Percentiles rank a stretch among this genome's conserved stretches.
Conservation (phyloP, 106 monocot genomes). For the Acorus calamus region DNA sequence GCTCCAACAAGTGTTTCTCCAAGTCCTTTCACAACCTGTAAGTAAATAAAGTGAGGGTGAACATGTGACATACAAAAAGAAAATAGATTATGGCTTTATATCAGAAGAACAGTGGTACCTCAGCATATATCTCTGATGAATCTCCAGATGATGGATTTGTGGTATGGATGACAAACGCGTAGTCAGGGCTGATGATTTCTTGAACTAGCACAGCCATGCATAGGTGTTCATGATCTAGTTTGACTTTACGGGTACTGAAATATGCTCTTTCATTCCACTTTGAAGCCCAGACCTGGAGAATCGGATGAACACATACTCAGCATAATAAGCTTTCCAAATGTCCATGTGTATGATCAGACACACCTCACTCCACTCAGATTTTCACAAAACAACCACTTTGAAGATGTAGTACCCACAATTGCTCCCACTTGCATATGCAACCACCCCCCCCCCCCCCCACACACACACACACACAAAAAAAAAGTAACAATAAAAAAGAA, state of each 20-base stretch:
- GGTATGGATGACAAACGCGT: constrained; percentile 96
- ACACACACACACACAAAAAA: too few species aligned
- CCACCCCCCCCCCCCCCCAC: too few species aligned
- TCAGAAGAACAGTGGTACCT: constrained; percentile 33
- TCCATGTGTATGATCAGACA: too few species aligned
- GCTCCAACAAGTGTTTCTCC: constrained; percentile 98
- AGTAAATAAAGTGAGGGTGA: neutral
- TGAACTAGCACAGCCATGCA: constrained; percentile 98
- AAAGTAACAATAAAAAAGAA: too few species aligned
- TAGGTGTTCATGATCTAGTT: constrained; percentile 78
- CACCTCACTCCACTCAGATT: too few species aligned
- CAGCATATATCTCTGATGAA: constrained; percentile 88
- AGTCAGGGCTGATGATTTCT: constrained; percentile 89
- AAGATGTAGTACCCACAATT: too few species aligned
- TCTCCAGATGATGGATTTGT: constrained; percentile 87
- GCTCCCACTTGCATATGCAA: too few species aligned
- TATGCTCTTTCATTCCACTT: constrained; percentile 99
- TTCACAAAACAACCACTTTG: too few species aligned
- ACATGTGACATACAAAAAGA: neutral
- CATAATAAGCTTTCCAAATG: too few species aligned
- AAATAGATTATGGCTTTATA: neutral
- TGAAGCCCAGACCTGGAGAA: constrained; percentile 83
- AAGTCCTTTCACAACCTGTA: constrained; percentile 86
- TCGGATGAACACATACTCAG: too few species aligned
- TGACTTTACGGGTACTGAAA: constrained; percentile 84